phyloP scores from a whole-genome alignment of 2,329 filamentous ascomycete genomes.

The Rugonectria rugulosa region DNA sequence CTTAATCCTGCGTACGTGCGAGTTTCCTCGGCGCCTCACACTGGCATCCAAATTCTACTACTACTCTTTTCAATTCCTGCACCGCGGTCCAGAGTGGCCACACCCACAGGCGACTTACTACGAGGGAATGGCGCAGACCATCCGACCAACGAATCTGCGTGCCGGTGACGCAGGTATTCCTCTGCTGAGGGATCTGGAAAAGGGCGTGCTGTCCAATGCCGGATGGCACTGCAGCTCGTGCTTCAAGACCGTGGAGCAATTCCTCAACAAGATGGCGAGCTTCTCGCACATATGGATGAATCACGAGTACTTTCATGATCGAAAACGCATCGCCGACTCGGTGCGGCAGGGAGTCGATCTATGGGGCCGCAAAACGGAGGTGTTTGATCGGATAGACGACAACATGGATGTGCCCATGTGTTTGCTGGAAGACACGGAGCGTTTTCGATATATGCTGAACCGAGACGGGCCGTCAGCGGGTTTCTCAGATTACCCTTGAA shows the following conservation, averaged over 20 bases:
- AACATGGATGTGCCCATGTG: slow-evolving; percentile 63
- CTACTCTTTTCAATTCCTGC: slow-evolving; percentile 64
- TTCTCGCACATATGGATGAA: slow-evolving; percentile 65
- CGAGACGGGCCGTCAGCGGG: slow-evolving; percentile 56
- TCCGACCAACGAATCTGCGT: slow-evolving; percentile 62
- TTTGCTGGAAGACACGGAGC: slow-evolving; percentile 48
- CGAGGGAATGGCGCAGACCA: slow-evolving; percentile 49
- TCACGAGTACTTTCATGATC: slow-evolving; percentile 55
- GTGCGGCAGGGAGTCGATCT: slow-evolving; percentile 62
- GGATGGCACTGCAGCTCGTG: slow-evolving; percentile 71
- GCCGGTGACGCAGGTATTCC: slow-evolving; percentile 52
- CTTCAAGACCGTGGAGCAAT: slow-evolving; percentile 62
- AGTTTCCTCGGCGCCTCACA: slow-evolving; percentile 60
- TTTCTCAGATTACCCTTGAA: slow-evolving; percentile 54
- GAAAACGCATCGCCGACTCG: slow-evolving; percentile 56
- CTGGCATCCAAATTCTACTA: slow-evolving; percentile 62
- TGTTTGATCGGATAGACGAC: slow-evolving; percentile 56
- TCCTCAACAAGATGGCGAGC: slow-evolving; percentile 62
- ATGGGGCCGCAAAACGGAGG: slow-evolving; percentile 58
- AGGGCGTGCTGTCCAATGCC: slow-evolving; percentile 56
- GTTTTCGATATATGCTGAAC: slow-evolving; percentile 55
- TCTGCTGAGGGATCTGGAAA: slow-evolving; percentile 50
- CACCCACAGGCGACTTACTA: slow-evolving; percentile 69
- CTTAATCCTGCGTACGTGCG: slow-evolving; percentile 57
- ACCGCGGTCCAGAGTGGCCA: slow-evolving; percentile 53